Percentiles rank a stretch among this genome's conserved stretches.
These are phyloP conservation scores for Paramyrothecium roridum DNA, from an alignment of 2,329 filamentous ascomycete species.

Conservation along the genomic window DNA sequence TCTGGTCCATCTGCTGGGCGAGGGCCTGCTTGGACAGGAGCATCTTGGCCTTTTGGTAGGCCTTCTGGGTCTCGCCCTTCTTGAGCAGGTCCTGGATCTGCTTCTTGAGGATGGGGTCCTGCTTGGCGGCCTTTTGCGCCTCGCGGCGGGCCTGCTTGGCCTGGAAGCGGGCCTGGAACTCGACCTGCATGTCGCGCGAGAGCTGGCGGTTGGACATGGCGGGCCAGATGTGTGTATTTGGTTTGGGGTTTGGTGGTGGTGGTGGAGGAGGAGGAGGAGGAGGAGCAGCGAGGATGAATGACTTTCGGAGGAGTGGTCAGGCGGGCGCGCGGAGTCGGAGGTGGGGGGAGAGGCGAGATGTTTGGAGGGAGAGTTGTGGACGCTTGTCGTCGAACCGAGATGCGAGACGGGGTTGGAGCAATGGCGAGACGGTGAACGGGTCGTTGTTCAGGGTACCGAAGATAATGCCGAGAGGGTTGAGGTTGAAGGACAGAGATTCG, in stretches of 20 bases:
- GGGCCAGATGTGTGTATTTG: conserved; percentile 6
- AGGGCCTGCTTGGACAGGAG: conserved; percentile 60
- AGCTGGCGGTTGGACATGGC: conserved; percentile 58
- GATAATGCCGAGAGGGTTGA: no score
- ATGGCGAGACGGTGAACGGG: no score
- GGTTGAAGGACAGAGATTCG: no score
- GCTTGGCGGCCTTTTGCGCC: conserved; percentile 58
- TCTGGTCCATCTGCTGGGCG: conserved; percentile 61
- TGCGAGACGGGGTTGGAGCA: no score
- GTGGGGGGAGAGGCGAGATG: no score
- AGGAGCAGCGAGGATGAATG: background rate
- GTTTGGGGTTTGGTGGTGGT: background rate
- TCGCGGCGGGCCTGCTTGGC: conserved; percentile 61
- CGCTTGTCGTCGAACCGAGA: no score
- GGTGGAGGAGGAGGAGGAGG: background rate
- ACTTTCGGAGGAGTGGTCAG: background rate
- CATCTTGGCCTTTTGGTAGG: conserved; percentile 62
- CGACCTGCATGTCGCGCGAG: conserved; percentile 59
- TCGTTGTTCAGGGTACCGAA: no score
- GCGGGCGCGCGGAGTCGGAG: no score
- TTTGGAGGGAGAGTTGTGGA: no score
- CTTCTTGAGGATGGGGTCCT: conserved; percentile 59
- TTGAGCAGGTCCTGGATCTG: conserved; percentile 62
- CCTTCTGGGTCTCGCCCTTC: conserved; percentile 61
- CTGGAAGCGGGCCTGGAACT: conserved; percentile 62